Evolutionary conservation across 1,284 basidiomycete species (phyloP), one percentile per base, ranked within the genome.

Genomic region (Takashimella tepidaria): DNA sequence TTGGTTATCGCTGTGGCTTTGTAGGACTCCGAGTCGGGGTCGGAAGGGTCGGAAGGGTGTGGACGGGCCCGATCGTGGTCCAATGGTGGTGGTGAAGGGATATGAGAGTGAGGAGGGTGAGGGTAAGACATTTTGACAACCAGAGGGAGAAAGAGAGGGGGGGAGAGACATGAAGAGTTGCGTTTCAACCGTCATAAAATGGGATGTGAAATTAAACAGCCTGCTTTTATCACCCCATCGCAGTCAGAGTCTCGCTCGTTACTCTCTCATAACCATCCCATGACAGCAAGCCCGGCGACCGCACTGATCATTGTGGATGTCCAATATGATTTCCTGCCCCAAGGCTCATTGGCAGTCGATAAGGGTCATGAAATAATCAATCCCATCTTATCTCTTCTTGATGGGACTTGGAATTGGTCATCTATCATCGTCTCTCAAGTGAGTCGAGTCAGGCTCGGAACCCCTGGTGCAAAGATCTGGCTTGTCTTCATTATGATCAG

Each of bases 271-370:
- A n/a, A n/a, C n/a, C n/a, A n/a, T n/a, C n/a, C n/a, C n/a, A n/a
- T n/a, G n/a, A n/a, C n/a, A n/a, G n/a, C n/a, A n/a, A n/a, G n/a
- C n/a, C n/a, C n/a, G 31, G 31, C 31, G 10, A 74, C 73, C 4
- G 82, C 81, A 0, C 74, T 84, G 41, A 61, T 84, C 47, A 68
- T 83, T 43, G 78, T 84, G 43, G 84, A 85, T 67, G 76, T 83
- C 12, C 83, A 85, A 65, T 78, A 84, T 64, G 83, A 85, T 71
- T 85, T 85, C 64, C 76, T 84, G n/a, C 81, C 81, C 2, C 58
- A 68, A 37, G 84, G 84, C 13, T 71, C 79, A 0, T 78, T 86
- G 40, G 80, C 81, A 3, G 83, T 84, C 0, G 65, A 75, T 1
- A 66, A 63, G 4, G 82, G 79, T 8, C 67, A 76, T 13, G 72